Percentiles rank a stretch among this genome's conserved stretches.
phyloP scores from a whole-genome alignment of 495 filamentous ascomycete species.

The Penicillium psychrofluorescens region DNA sequence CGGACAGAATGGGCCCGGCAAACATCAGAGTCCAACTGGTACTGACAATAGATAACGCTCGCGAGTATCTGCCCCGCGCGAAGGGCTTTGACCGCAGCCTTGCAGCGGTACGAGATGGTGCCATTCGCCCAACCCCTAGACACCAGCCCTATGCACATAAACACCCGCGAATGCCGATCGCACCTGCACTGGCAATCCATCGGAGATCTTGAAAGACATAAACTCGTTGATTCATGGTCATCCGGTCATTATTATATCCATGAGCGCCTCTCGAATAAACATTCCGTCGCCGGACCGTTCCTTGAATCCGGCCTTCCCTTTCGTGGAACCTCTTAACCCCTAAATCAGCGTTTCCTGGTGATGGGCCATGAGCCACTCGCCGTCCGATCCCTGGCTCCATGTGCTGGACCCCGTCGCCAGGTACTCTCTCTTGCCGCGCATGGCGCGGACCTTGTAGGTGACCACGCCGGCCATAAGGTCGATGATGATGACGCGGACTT shows the following conservation, averaged over 20 bases:
- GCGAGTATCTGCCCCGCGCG: slow-evolving; percentile 10
- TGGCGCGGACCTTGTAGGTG: slow-evolving; percentile 29
- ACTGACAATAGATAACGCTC: slow-evolving; percentile 19
- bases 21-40: slow-evolving; percentile 22
- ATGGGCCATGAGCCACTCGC: slow-evolving; percentile 33
- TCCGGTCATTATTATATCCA: no score
- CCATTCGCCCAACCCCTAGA: neutral
- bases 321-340: neutral
- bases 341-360: slow-evolving; percentile 35
- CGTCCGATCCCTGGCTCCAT: slow-evolving; percentile 39
- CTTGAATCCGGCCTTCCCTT: no score
- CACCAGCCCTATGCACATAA: no score
- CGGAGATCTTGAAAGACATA: no score
- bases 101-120: no score
- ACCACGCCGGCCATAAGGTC: slow-evolving; percentile 39
- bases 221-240: no score
- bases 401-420: slow-evolving; percentile 30
- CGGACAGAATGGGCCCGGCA: slow-evolving; percentile 24
- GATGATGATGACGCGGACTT: slow-evolving; percentile 35
- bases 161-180: no score
- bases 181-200: no score
- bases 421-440: slow-evolving; percentile 19
- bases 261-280: no score
- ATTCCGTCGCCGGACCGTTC: no score
- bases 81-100: no score